Evolutionary conservation across 441 rosid species (phyloP), one percentile per base, ranked within the genome.

Genomic region (Isatis lusitanica): DNA sequence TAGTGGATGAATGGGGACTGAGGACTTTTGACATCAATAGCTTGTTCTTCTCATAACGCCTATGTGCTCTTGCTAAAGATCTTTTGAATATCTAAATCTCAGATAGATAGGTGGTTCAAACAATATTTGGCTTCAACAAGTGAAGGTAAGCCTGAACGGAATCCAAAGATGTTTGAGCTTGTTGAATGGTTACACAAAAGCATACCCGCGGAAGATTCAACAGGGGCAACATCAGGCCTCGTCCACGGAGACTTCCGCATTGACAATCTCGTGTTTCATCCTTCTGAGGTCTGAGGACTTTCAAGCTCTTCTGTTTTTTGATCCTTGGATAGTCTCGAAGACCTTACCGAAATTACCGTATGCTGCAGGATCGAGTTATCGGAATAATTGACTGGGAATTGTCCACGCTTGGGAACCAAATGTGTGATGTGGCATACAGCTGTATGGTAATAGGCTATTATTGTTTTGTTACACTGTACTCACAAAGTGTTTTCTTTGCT

Each of bases 211-310:
- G 97, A 92, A 82, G 98, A 94, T 88, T 87, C 91, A 66, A 80
- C 87, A 3, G 89, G 92, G 61, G 83, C 82, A 74, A 67, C 92
- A 13, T 66, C 87, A 26, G 98, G 99, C 74, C 79, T 94, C 65
- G 99, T 89, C 73, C 99, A 94, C 63, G 99, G 99, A 59, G 99
- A 94, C 80, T 94, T 89, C 73, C 97, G 94, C 76, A 83, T 94
- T 73, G 99, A 94, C 78, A 94, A 94, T 75, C 77, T 94, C 46
- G 89, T 92, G 5, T 94, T 92, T 83, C 99, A 94, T 87, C 97
- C 96, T 36, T 78, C 40, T 42, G 97, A 94, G 98, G 99, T 92
- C 53, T 59, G 80, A 52, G 70, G 42, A 55, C 28, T 38, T 42
- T 35, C 57, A 47, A 62, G 52, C 4, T 66, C 56, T 56, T 42